These are phyloP conservation scores for Zoysia pacifica DNA, from an alignment of 176 grass and related monocot genomes.

Conservation along the genomic window DNA sequence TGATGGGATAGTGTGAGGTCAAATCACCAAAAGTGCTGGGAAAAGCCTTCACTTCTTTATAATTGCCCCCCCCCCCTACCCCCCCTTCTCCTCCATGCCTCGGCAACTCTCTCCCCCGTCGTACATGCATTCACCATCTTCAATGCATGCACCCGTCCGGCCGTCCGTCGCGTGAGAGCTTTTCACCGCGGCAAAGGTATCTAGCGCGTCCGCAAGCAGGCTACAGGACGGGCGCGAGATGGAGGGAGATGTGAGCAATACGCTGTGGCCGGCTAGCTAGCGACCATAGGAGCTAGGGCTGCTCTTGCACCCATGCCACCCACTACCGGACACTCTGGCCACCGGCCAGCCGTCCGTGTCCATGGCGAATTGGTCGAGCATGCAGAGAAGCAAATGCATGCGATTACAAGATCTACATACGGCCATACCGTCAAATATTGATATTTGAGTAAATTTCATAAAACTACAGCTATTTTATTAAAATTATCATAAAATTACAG, in stretches of 20 bases:
- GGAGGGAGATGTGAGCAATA: conserved; percentile 47
- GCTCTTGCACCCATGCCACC: conserved; percentile 33
- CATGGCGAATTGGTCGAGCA: not conserved
- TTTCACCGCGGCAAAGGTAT: conserved; percentile 44
- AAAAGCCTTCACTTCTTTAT: conserved; percentile 53
- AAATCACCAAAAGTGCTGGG: conserved; percentile 67
- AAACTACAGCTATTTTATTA: too few relatives aligned
- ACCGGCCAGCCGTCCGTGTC: conserved; percentile 1
- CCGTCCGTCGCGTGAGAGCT: conserved; percentile 21
- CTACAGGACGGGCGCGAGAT: conserved; percentile 17
- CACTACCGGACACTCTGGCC: not conserved
- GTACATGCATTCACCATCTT: conserved; percentile 3
- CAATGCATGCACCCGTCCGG: conserved; percentile 34
- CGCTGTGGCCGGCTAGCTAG: not conserved
- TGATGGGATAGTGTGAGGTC: conserved; percentile 84
- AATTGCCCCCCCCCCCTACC: not conserved
- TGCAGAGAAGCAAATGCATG: not conserved
- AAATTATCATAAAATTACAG: too few relatives aligned
- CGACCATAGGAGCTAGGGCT: conserved; percentile 8
- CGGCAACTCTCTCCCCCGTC: not conserved
- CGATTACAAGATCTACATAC: too few relatives aligned
- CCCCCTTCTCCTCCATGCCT: too few relatives aligned
- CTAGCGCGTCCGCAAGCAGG: conserved; percentile 18
- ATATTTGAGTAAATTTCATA: too few relatives aligned
- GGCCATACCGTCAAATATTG: too few relatives aligned